Conservation (phyloP, 1,284 basidiomycete genomes). For the Leccinum fuscescens region DNA sequence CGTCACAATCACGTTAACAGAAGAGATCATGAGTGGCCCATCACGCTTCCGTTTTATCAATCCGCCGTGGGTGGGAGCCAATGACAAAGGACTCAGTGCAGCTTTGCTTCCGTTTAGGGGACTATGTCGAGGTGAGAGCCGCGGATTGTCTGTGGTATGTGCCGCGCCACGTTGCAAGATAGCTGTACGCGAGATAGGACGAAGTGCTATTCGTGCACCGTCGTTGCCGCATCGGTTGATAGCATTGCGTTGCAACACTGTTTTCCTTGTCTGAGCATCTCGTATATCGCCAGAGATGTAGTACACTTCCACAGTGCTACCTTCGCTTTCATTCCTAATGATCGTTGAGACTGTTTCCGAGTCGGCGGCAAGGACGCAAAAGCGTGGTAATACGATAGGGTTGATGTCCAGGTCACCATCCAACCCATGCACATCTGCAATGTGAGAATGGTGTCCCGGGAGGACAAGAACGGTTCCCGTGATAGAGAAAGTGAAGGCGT, state of each 20-base stretch:
- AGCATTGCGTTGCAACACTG: slow-evolving; percentile 56
- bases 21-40: slow-evolving; percentile 62
- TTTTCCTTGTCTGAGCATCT: slow-evolving; percentile 58
- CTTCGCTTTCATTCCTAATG: slow-evolving; percentile 56
- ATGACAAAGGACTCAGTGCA: slow-evolving; percentile 17
- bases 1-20: slow-evolving; percentile 52
- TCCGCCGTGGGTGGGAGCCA: slow-evolving; percentile 25
- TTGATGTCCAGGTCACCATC: slow-evolving; percentile 41
- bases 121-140: slow-evolving; percentile 34
- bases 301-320: slow-evolving; percentile 55
- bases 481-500: slow-evolving; percentile 62
- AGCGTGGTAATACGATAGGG: slow-evolving; percentile 60
- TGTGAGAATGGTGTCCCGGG: slow-evolving; percentile 38
- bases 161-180: slow-evolving; percentile 30
- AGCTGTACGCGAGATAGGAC: slow-evolving; percentile 34
- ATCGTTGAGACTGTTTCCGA: slow-evolving; percentile 53
- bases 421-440: slow-evolving; percentile 22
- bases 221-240: slow-evolving; percentile 56
- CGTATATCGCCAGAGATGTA: slow-evolving; percentile 55
- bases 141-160: slow-evolving; percentile 19
- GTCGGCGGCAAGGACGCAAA: slow-evolving; percentile 64
- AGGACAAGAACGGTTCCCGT: slow-evolving; percentile 62
- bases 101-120: slow-evolving; percentile 27
- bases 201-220: slow-evolving; percentile 57
- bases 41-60: slow-evolving; percentile 42